Conservation (phyloP, 129 eudicot genomes). For the Apium graveolens region DNA sequence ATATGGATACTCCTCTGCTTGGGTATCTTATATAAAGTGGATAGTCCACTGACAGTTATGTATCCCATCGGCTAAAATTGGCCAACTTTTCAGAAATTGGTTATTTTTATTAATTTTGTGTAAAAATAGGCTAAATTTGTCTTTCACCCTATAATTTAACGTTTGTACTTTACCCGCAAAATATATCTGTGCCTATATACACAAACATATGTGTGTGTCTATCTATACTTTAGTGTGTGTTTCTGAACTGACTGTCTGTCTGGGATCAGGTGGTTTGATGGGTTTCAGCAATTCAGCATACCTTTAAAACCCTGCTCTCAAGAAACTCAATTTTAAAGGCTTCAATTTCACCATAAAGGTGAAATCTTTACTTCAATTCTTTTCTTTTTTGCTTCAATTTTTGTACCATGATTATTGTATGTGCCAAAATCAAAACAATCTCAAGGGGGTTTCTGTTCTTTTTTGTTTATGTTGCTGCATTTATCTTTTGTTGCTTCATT, state of each 20-base stretch:
- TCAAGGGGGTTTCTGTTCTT: slow-evolving; percentile 2
- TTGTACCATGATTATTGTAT: not conserved
- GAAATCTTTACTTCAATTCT: not conserved
- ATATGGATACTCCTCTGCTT: too few relatives aligned
- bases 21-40: too few relatives aligned
- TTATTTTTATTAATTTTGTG: too few relatives aligned
- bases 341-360: not conserved
- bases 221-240: not conserved
- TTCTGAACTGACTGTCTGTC: not conserved
- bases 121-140: too few relatives aligned
- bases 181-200: too few relatives aligned
- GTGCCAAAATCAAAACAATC: not conserved
- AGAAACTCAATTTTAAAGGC: not conserved
- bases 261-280: not conserved
- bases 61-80: too few relatives aligned
- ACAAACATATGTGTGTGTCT: too few relatives aligned
- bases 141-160: too few relatives aligned
- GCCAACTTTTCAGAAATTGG: too few relatives aligned
- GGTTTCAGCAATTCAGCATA: not conserved
- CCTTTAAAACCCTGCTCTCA: not conserved
- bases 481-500: not conserved
- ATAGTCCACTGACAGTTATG: too few relatives aligned
- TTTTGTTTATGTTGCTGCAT: not conserved
- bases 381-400: not conserved
- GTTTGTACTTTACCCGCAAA: too few relatives aligned